Conservation (phyloP, 306 rosid genomes). For the Heteromeles arbutifolia region DNA sequence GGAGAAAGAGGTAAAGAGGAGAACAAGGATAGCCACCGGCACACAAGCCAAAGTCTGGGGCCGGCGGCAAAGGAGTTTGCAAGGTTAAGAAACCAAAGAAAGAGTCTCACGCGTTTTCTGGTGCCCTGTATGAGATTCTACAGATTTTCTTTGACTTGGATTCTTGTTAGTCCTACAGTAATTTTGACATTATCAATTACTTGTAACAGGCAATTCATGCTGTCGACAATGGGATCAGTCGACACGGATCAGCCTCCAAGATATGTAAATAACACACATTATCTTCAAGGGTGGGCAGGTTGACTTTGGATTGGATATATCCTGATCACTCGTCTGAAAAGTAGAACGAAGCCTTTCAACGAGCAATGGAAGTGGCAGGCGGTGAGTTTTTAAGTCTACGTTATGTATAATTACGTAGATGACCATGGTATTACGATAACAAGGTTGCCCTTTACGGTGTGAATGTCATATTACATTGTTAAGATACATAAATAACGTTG, state of each 20-base stretch:
- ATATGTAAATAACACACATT: constrained; percentile 86
- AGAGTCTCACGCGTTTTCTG: no score
- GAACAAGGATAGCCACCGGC: no score
- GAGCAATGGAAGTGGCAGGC: constrained; percentile 81
- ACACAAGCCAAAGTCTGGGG: no score
- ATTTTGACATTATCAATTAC: constrained; percentile 3
- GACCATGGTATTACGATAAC: no score
- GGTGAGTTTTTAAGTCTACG: constrained; percentile 74
- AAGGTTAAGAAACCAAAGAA: no score
- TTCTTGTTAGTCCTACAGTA: neutral
- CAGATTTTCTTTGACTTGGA: neutral
- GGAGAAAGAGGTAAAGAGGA: no score
- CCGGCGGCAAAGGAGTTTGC: no score
- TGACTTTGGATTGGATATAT: constrained; percentile 89
- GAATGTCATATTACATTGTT: no score
- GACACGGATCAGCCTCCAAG: constrained; percentile 79
- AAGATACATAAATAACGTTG: no score
- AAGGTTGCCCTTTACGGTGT: no score
- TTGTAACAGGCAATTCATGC: constrained; percentile 84
- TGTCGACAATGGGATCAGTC: constrained; percentile 84
- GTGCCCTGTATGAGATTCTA: neutral
- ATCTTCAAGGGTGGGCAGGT: constrained; percentile 70
- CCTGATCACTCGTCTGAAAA: constrained; percentile 79
- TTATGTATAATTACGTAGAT: no score
- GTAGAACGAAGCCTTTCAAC: constrained; percentile 79